Base-by-base conservation (phyloP, 2,329 filamentous ascomycete genomes). In the Zymoseptoria ardabiliae region DNA sequence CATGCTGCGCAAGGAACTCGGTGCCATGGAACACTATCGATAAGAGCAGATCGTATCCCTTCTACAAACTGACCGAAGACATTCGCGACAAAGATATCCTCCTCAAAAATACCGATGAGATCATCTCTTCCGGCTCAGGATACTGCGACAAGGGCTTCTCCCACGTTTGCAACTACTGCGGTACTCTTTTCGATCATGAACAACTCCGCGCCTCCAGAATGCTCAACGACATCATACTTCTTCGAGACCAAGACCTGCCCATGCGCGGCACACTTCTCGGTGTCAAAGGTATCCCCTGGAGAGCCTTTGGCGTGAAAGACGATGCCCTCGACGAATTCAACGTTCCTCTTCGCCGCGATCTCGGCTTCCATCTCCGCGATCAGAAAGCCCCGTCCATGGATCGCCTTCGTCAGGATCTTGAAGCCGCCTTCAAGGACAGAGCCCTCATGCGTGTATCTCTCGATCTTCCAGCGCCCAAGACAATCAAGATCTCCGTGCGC, bases 261-360 rank as follows among this genome's bases (percentile, higher is more conserved):
- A 83, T 92, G 77, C 85, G 86, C 0, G 88, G 89, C 1, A 91
- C 88, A 0, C 70, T 90, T 4, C 76, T 90, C 7, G 77, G 83
- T 8, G 69, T 79, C 0, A 70, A 73, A 1, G 88, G 88, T 0
- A 71, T 76, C 17, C 82, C 85, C 0, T 69, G 76, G 28, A 55
- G 63, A 1, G 64, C 66, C 6, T 62, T 75, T 2, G 68, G 66
- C 1, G 56, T 65, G 8, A 58, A 59, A 10, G 64, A 72, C 20
- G 45, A 63, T 11, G 53, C 51, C 2, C 55, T 57, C 20, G 57
- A 59, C 17, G 9, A 55, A 4, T 60, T 65, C 0, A 70, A 71
- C 49, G 64, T 61, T 2, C 61, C 75, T 3, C 74, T 89, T n/a
- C 73, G 74, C 19, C 69, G 74, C 0, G 74, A 74, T 0, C 73